phyloP scores from a whole-genome alignment of 345 rosid genomes.

The Kandelia obovata region DNA sequence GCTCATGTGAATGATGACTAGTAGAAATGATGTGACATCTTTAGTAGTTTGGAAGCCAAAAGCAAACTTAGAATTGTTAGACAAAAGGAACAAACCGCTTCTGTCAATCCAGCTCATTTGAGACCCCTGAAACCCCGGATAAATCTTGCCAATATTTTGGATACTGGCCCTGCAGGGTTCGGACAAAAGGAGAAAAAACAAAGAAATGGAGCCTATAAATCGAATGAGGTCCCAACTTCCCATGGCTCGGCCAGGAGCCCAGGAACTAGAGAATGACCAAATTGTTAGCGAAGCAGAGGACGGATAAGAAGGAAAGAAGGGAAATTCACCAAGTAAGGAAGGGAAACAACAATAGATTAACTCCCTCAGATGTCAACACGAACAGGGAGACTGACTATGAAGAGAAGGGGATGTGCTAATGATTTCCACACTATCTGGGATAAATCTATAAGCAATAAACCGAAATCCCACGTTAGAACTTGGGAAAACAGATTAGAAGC shows the following conservation, averaged over 20 bases:
- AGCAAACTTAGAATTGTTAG: constrained; percentile 56
- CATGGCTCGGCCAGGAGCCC: constrained; percentile 32
- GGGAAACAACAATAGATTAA: not conserved
- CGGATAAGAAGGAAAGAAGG: constrained; percentile 1
- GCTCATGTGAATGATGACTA: constrained; percentile 48
- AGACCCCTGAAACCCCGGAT: constrained; percentile 54
- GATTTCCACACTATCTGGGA: too few species aligned
- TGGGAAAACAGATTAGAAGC: too few species aligned
- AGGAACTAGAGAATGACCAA: not conserved
- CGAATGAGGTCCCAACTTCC: constrained; percentile 18
- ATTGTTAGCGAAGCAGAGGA: not conserved
- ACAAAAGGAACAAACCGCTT: constrained; percentile 59
- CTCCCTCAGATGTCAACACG: not conserved
- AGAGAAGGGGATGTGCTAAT: not conserved
- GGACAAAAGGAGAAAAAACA: constrained; percentile 24
- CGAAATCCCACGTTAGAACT: too few species aligned
- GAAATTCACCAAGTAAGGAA: not conserved
- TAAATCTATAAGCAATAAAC: too few species aligned
- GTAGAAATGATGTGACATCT: constrained; percentile 46
- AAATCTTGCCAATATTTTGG: constrained; percentile 31
- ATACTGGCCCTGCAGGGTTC: constrained; percentile 34
- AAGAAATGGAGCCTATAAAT: constrained; percentile 23
- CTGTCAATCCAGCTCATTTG: constrained; percentile 68
- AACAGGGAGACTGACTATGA: not conserved
- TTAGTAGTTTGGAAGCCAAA: constrained; percentile 51